These are phyloP conservation scores for Colletotrichum sidae DNA, from an alignment of 2,329 filamentous ascomycete genomes.

Conservation along the genomic window DNA sequence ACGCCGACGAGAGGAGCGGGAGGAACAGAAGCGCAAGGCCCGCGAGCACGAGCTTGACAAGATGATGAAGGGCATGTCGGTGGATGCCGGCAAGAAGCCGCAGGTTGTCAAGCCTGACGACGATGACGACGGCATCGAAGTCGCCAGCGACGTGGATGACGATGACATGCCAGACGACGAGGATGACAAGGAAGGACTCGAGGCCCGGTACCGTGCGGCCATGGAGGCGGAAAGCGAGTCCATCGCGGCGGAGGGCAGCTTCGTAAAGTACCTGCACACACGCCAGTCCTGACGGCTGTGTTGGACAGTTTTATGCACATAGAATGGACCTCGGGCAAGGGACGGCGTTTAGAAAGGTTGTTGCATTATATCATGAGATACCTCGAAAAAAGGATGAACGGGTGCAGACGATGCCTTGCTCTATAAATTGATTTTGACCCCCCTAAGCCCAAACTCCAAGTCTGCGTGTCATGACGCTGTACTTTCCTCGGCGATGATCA, in stretches of 20 bases:
- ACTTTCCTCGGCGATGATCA: too few species aligned
- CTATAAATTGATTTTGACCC: slow-evolving; percentile 37
- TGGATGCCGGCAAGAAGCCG: slow-evolving; percentile 47
- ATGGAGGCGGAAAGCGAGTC: slow-evolving; percentile 69
- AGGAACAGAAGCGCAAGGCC: slow-evolving; percentile 76
- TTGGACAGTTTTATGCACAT: slow-evolving; percentile 41
- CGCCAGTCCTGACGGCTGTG: slow-evolving; percentile 46
- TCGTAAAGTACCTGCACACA: slow-evolving; percentile 68
- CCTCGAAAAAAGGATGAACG: slow-evolving; percentile 35
- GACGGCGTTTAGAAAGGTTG: slow-evolving; percentile 35
- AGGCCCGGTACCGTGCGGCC: slow-evolving; percentile 81
- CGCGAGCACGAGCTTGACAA: slow-evolving; percentile 87
- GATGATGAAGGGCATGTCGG: slow-evolving; percentile 92
- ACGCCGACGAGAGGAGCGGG: slow-evolving; percentile 78
- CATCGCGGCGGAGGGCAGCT: slow-evolving; percentile 67
- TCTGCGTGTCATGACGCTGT: not conserved
- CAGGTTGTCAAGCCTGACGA: slow-evolving; percentile 51
- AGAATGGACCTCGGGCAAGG: slow-evolving; percentile 24
- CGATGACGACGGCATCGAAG: slow-evolving; percentile 61
- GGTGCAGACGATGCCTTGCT: slow-evolving; percentile 35
- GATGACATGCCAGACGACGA: slow-evolving; percentile 71
- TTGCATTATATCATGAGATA: slow-evolving; percentile 38
- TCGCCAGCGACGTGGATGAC: slow-evolving; percentile 69
- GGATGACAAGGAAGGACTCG: slow-evolving; percentile 73
- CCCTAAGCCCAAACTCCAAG: slow-evolving; percentile 32